Conservation (phyloP, 1,139 yeast species). For the Eremothecium cymbalariae region DNA sequence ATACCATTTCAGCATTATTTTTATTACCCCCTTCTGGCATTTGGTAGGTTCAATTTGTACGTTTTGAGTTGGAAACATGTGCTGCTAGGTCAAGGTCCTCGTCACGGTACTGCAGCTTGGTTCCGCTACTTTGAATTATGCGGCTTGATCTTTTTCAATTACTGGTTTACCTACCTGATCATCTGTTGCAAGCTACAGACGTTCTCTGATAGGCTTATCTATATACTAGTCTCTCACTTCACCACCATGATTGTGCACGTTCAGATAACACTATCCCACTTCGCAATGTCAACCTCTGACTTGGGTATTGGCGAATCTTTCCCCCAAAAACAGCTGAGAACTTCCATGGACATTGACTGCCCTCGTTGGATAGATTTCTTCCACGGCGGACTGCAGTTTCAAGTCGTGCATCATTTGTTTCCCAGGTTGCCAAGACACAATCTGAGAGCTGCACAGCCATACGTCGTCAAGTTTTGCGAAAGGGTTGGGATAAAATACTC, state of each 20-base stretch:
- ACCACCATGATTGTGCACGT: constrained; percentile 88
- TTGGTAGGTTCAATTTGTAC: constrained; percentile 82
- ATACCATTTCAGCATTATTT: constrained; percentile 60
- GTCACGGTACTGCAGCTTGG: constrained; percentile 78
- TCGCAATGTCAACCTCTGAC: constrained; percentile 89
- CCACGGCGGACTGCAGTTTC: constrained; percentile 91
- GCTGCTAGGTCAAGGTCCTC: constrained; percentile 66
- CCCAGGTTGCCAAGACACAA: constrained; percentile 88
- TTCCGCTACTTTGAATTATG: constrained; percentile 66
- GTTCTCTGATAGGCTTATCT: constrained; percentile 45
- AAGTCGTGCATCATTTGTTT: constrained; percentile 81
- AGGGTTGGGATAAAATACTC: constrained; percentile 75
- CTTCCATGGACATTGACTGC: constrained; percentile 94
- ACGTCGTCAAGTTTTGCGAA: constrained; percentile 64
- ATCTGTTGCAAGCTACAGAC: constrained; percentile 47
- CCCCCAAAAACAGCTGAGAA: constrained; percentile 70
- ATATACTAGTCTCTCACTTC: constrained; percentile 64
- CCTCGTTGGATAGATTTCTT: constrained; percentile 87
- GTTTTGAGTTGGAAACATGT: constrained; percentile 74
- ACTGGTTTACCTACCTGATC: constrained; percentile 70
- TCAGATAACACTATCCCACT: constrained; percentile 81
- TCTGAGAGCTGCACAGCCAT: constrained; percentile 63
- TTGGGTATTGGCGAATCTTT: constrained; percentile 78
- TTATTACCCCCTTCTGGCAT: constrained; percentile 70
- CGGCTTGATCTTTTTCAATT: constrained; percentile 61